Base-by-base conservation (phyloP, 441 rosid species). In the Erodium moschatum region DNA sequence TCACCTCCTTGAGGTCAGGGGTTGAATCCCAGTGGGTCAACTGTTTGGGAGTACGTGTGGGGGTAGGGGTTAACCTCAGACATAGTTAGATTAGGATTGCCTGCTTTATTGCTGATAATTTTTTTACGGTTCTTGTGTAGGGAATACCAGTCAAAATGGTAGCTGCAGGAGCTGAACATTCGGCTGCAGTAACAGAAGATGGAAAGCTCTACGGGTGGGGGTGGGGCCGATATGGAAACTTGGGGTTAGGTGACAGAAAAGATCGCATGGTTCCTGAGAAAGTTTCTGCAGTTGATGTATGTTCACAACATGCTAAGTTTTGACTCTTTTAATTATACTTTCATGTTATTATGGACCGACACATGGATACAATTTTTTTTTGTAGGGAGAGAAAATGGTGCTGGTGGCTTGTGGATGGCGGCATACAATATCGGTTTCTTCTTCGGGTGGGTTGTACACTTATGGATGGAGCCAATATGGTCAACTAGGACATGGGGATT, bases 381-480 rank as follows among this genome's bases (percentile, higher is more conserved):
- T 85, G 72, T 75, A 94, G 91, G 91, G 82, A 58, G 97, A 89
- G 86, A 89, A 85, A 77, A 89, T 89, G 96, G 76, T 80, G 31
- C 74, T 85, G 86, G 94, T 94, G 79, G 97, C 99, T 67, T 94
- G 99, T 74, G 99, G 99, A 75, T 94, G 99, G 99, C 80, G 99
- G 73, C 97, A 94, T 79, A 89, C 97, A 33, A 87, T 88, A 79
- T 85, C 97, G 46, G 90, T 94, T 67, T 85, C 97, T 9, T 83
- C 84, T 75, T 84, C 88, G 64, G 97, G 96, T 72, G 85, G 81
- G 64, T 74, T 94, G 67, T 94, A 88, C 84, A 89, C 94, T 62
- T 88, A 86, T 70, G 99, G 99, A 72, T 91, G 99, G 99, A 94
- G 99, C 82, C 91, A 94, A 79, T 94, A 91, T 81, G 99, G 99